Evolutionary conservation across 2,329 filamentous ascomycete genomes (phyloP).

Genomic region (Verticillium alfalfae): DNA sequence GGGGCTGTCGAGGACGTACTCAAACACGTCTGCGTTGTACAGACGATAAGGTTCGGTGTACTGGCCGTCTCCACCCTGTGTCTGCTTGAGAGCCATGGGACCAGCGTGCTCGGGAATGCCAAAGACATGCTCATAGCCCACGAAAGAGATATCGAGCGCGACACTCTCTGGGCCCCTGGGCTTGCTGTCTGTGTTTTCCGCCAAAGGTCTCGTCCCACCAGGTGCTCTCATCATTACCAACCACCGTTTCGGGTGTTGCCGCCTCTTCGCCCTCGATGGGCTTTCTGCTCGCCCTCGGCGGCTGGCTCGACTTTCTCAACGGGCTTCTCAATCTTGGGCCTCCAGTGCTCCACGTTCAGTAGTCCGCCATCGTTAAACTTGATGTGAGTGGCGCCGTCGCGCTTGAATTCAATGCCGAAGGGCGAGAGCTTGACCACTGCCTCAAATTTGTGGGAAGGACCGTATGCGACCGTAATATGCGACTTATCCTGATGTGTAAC

Average conservation of each 20-base stretch:
- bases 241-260: constrained; percentile 34
- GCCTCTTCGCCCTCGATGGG: constrained; percentile 24
- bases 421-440: constrained; percentile 79
- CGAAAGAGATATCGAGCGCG: constrained; percentile 85
- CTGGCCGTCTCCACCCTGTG: constrained; percentile 79
- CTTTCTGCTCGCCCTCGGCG: constrained; percentile 40
- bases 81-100: constrained; percentile 81
- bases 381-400: constrained; percentile 76
- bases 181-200: constrained; percentile 91
- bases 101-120: constrained; percentile 93
- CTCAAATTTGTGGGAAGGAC: constrained; percentile 69
- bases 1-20: constrained; percentile 93
- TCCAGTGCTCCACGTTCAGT: constrained; percentile 94
- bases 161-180: constrained; percentile 92
- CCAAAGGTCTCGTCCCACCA: constrained; percentile 99
- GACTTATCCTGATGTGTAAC: constrained; percentile 59
- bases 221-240: constrained; percentile 72
- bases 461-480: constrained; percentile 74
- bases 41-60: constrained; percentile 87
- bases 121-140: constrained; percentile 86
- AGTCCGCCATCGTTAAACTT: constrained; percentile 86
- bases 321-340: constrained; percentile 69
- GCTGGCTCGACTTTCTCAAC: constrained; percentile 44
- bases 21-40: constrained; percentile 96
- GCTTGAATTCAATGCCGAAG: constrained; percentile 80